A percentile compares a stretch with the other conserved stretches of the same genome.
Conservation (phyloP, 2,329 filamentous ascomycete genomes). For the Samsoniella hepiali region DNA sequence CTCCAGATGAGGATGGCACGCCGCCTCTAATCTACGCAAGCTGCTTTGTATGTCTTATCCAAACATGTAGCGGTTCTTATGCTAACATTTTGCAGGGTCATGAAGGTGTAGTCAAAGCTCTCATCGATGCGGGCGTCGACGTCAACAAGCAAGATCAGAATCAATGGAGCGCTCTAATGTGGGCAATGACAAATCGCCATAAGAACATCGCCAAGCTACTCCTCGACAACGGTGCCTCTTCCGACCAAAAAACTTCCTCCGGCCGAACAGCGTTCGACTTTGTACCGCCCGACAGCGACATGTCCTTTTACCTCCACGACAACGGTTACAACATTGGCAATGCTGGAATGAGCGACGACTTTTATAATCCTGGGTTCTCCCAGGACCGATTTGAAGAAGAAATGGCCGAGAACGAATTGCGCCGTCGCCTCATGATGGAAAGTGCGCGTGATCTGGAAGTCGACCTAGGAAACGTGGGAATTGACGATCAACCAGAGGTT, state of each 20-base stretch:
- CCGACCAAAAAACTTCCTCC: constrained; percentile 90
- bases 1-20: constrained; percentile 88
- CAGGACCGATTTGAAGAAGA: constrained; percentile 96
- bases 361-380: constrained; percentile 87
- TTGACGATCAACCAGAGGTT: constrained; percentile 94
- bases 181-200: constrained; percentile 98
- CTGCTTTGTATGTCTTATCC: constrained; percentile 70
- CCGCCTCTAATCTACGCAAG: constrained; percentile 96
- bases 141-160: constrained; percentile 95
- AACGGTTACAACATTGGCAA: constrained; percentile 89
- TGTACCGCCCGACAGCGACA: constrained; percentile 90
- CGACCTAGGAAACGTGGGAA: constrained; percentile 88
- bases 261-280: constrained; percentile 96
- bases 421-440: constrained; percentile 98
- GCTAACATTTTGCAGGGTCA: constrained; percentile 61
- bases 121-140: constrained; percentile 80
- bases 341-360: constrained; percentile 79
- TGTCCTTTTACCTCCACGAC: constrained; percentile 91
- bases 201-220: constrained; percentile 92
- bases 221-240: constrained; percentile 90
- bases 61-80: not conserved
- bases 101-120: constrained; percentile 77
- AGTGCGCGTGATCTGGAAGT: constrained; percentile 96
- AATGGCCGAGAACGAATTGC: constrained; percentile 93
- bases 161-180: constrained; percentile 97